phyloP scores from a whole-genome alignment of 139 green algal genomes.

The Penium margaritaceum region DNA sequence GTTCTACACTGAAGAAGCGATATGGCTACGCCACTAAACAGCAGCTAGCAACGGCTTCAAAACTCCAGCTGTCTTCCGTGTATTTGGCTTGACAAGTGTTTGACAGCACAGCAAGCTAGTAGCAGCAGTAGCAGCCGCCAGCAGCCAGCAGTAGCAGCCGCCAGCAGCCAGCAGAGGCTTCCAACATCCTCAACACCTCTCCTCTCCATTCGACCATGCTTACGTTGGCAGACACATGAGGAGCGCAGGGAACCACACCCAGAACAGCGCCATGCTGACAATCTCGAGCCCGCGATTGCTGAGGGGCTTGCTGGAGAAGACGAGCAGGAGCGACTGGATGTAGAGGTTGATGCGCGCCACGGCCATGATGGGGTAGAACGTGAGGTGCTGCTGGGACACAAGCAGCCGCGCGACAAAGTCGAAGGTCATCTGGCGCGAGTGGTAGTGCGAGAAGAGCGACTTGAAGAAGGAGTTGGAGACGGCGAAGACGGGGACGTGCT shows the following conservation, averaged over 20 bases:
- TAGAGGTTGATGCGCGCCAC: conserved; percentile 50
- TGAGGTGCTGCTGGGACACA: conserved; percentile 43
- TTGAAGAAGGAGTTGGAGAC: conserved; percentile 42
- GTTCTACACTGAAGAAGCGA: too few species aligned
- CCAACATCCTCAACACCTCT: not conserved
- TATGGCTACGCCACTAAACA: too few species aligned
- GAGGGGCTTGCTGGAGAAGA: conserved; percentile 24
- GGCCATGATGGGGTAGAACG: conserved; percentile 52
- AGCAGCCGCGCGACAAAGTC: conserved; percentile 32
- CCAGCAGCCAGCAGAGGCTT: not conserved
- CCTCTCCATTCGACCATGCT: too few species aligned
- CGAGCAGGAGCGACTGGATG: conserved; percentile 33
- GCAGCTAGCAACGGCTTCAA: too few species aligned
- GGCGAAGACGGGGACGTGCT: conserved; percentile 49
- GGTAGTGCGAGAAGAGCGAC: conserved; percentile 40
- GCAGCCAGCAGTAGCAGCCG: too few species aligned
- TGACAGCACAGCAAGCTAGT: not conserved
- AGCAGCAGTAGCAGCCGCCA: too few species aligned
- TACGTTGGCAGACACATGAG: conserved; percentile 32
- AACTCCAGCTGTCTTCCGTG: not conserved
- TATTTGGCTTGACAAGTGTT: not conserved
- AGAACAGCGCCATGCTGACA: conserved; percentile 28
- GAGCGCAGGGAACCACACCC: conserved; percentile 28
- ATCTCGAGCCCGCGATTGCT: not conserved
- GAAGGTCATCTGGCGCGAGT: conserved; percentile 37